phyloP scores from a whole-genome alignment of 2,329 filamentous ascomycete genomes.

The Diaporthe longicolla region DNA sequence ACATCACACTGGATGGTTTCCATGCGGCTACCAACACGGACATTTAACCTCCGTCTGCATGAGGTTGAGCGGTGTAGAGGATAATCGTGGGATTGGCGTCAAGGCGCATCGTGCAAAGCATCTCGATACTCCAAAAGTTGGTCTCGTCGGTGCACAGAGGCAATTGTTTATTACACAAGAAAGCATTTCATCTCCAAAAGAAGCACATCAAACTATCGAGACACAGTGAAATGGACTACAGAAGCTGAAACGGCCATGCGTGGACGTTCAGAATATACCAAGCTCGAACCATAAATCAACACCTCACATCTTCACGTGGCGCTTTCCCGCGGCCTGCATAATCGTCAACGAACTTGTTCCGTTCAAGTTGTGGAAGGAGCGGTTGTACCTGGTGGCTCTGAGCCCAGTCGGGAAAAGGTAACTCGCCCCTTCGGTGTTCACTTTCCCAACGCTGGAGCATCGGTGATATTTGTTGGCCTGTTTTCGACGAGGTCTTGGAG shows the following conservation, averaged over 20 bases:
- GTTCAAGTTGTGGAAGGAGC: neutral
- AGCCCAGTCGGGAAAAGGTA: slow-evolving; percentile 34
- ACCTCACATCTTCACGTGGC: slow-evolving; percentile 6
- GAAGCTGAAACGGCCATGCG: slow-evolving; percentile 12
- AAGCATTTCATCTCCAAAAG: slow-evolving; percentile 14
- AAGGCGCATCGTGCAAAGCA: slow-evolving; percentile 41
- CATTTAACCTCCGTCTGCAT: slow-evolving; percentile 18
- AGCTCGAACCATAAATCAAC: neutral
- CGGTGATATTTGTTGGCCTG: slow-evolving; percentile 22
- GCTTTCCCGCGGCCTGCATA: slow-evolving; percentile 20
- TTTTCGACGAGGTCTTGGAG: slow-evolving; percentile 1
- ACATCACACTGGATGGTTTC: slow-evolving; percentile 86
- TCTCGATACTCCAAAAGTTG: slow-evolving; percentile 32
- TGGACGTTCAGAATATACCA: slow-evolving; percentile 9
- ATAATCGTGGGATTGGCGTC: slow-evolving; percentile 27
- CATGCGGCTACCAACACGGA: slow-evolving; percentile 70
- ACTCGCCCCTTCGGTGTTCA: slow-evolving; percentile 29
- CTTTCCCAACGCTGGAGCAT: slow-evolving; percentile 41
- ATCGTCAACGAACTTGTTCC: slow-evolving; percentile 8
- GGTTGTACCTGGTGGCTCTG: slow-evolving; percentile 16
- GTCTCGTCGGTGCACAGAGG: slow-evolving; percentile 10
- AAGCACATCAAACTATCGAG: slow-evolving; percentile 20
- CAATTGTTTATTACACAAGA: neutral
- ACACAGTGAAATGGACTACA: slow-evolving; percentile 30
- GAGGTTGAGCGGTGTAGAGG: slow-evolving; percentile 10